Conservation (phyloP, 257 asterid species). For the Cinchona pubescens region DNA sequence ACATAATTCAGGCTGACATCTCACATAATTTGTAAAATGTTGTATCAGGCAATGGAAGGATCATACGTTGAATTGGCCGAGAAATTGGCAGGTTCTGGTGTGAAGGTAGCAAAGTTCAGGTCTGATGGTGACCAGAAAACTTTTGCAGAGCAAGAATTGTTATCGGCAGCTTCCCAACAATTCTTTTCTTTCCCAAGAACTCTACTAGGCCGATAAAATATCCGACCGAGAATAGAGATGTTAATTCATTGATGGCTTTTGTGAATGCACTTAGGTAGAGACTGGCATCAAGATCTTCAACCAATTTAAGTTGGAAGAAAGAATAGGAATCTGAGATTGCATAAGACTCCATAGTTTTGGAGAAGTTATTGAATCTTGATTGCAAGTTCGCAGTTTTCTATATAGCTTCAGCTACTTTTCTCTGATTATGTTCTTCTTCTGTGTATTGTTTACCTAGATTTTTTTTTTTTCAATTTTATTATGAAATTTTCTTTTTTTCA, state of each 20-base stretch:
- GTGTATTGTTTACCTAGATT: background rate
- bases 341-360: background rate
- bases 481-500: background rate
- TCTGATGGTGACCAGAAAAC: slow-evolving; percentile 84
- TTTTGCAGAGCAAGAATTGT: slow-evolving; percentile 62
- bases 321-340: background rate
- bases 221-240: slow-evolving; percentile 79
- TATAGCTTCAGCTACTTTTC: background rate
- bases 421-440: background rate
- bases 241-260: slow-evolving; percentile 70
- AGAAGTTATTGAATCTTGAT: too few species aligned
- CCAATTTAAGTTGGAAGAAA: slow-evolving; percentile 1
- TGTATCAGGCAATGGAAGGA: slow-evolving; percentile 59
- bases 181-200: slow-evolving; percentile 70
- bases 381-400: background rate
- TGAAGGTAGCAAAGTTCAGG: slow-evolving; percentile 77
- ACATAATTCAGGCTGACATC: background rate
- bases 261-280: slow-evolving; percentile 66
- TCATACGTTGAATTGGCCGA: slow-evolving; percentile 63
- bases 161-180: slow-evolving; percentile 76
- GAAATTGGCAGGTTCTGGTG: slow-evolving; percentile 58
- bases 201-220: slow-evolving; percentile 60
- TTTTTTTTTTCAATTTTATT: background rate
- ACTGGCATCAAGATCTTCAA: background rate
- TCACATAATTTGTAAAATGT: background rate